phyloP scores from a whole-genome alignment of 208 protist species.

The Acanthamoeba sp. region DNA sequence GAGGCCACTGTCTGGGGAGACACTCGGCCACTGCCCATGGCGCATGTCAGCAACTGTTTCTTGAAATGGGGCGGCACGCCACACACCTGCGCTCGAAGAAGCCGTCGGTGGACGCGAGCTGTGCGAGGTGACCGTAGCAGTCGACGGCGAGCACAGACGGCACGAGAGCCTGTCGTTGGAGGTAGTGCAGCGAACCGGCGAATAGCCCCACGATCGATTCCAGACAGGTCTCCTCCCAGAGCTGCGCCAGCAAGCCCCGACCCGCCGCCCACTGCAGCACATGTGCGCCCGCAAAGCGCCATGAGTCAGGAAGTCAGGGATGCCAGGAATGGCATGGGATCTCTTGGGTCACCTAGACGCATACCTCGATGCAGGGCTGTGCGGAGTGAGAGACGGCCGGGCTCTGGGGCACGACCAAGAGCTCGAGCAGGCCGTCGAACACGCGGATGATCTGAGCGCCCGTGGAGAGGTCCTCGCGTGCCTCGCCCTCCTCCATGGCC shows the following conservation, averaged over 20 bases:
- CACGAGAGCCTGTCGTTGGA: slow-evolving; percentile 10
- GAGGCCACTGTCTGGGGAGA: slow-evolving; percentile 34
- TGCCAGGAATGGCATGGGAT: too few relatives aligned
- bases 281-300: too few relatives aligned
- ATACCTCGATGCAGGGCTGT: slow-evolving; percentile 23
- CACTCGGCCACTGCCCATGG: neutral
- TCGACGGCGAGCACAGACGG: slow-evolving; percentile 13
- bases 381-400: neutral
- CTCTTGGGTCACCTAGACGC: too few relatives aligned
- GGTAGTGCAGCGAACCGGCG: neutral
- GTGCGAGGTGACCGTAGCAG: slow-evolving; percentile 32
- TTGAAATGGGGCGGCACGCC: too few relatives aligned
- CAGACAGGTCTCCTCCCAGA: slow-evolving; percentile 35
- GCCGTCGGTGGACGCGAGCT: neutral
- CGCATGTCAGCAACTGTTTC: too few relatives aligned
- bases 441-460: neutral
- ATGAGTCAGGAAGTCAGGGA: too few relatives aligned
- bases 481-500: too few relatives aligned
- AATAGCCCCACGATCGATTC: slow-evolving; percentile 29
- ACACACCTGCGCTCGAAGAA: slow-evolving; percentile 60
- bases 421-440: slow-evolving; percentile 45
- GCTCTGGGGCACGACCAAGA: slow-evolving; percentile 26
- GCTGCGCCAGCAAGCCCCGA: neutral
- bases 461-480: neutral
- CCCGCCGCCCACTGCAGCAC: slow-evolving; percentile 29